Evolutionary conservation across 352 stramenopile genomes (phyloP).

Genomic region (Globisporangium alternatum): DNA sequence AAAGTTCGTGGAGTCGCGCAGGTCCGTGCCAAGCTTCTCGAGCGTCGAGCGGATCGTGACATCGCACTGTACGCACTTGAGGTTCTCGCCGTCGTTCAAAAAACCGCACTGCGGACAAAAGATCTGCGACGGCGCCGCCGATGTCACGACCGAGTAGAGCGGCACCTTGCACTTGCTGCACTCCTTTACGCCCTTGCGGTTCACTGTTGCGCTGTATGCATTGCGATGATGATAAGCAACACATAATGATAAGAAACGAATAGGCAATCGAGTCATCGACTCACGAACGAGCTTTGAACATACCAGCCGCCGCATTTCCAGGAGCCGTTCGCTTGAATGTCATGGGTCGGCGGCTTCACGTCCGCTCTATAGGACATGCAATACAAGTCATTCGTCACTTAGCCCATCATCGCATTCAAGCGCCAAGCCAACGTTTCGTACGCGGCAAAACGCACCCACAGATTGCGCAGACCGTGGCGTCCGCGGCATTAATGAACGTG

Average conservation of each 20-base stretch:
- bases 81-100: constrained; percentile 65
- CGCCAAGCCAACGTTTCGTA: no score
- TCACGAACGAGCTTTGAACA: background rate
- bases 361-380: constrained; percentile 30
- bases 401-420: no score
- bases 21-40: constrained; percentile 67
- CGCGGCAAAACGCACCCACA: constrained; percentile 47
- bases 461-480: constrained; percentile 59
- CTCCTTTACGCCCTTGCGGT: constrained; percentile 58
- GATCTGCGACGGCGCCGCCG: constrained; percentile 64
- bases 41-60: constrained; percentile 72
- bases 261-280: no score
- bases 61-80: constrained; percentile 71
- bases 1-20: constrained; percentile 80
- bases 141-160: constrained; percentile 67
- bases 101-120: constrained; percentile 77
- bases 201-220: constrained; percentile 38
- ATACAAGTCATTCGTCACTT: background rate
- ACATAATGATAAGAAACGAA: background rate
- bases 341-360: constrained; percentile 63
- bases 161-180: constrained; percentile 57
- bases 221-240: no score
- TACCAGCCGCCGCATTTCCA: constrained; percentile 79
- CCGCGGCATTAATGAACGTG: constrained; percentile 64
- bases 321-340: constrained; percentile 60